Percentiles rank a stretch among this genome's conserved stretches.
Conservation (phyloP, 108 stramenopile genomes). For the Fragilaria crotonensis region DNA sequence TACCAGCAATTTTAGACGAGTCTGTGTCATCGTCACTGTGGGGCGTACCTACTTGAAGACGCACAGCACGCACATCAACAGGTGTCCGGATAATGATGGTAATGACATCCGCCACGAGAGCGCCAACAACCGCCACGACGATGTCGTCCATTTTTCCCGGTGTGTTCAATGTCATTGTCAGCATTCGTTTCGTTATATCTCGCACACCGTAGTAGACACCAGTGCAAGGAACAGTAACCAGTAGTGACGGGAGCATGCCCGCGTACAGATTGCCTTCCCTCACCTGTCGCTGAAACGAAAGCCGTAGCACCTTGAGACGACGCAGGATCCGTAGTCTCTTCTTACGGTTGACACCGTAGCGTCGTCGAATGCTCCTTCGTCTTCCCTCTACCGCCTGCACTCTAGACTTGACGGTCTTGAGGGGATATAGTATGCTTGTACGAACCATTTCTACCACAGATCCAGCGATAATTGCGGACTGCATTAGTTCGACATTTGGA, state of each 20-base stretch:
- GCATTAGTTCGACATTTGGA: conserved; percentile 60
- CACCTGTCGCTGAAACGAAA: conserved; percentile 22
- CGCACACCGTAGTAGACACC: conserved; percentile 74
- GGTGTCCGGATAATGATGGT: conserved; percentile 63
- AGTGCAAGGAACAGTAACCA: conserved; percentile 70
- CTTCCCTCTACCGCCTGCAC: conserved; percentile 58
- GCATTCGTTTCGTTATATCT: conserved; percentile 53
- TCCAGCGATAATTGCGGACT: conserved; percentile 64
- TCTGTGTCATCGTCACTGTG: conserved; percentile 1
- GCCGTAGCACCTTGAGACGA: conserved; percentile 7
- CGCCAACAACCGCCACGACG: conserved; percentile 32
- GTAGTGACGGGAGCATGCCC: conserved; percentile 57
- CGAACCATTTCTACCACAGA: conserved; percentile 59
- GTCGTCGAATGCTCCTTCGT: no score
- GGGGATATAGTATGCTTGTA: conserved; percentile 59
- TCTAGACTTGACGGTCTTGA: conserved; percentile 65
- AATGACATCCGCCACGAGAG: conserved; percentile 61
- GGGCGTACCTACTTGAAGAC: conserved; percentile 45
- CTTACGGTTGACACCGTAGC: background rate
- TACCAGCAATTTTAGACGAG: conserved; percentile 18
- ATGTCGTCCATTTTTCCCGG: conserved; percentile 24
- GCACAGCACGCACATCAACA: conserved; percentile 58
- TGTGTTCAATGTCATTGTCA: conserved; percentile 15
- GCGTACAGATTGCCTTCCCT: conserved; percentile 65
- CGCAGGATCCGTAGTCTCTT: no score